phyloP scores from a whole-genome alignment of 75 land plant species.

The Picea glauca region DNA sequence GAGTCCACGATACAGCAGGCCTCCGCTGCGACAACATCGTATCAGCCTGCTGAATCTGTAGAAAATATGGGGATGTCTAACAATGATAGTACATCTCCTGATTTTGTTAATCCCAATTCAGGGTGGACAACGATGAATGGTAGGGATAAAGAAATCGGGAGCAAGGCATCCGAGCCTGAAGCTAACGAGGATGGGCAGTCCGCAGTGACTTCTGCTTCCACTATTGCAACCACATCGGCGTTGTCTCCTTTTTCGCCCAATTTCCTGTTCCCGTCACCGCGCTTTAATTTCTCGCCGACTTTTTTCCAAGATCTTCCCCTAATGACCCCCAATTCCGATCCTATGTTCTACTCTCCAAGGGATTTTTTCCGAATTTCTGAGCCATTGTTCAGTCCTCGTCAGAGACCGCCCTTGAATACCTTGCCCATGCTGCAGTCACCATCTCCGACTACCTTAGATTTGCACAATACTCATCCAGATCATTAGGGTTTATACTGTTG shows the following conservation, averaged over 20 bases:
- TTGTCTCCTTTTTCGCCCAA: not conserved
- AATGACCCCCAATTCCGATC: conserved; percentile 1
- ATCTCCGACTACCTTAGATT: not conserved
- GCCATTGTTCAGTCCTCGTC: not conserved
- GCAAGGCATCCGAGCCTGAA: no score
- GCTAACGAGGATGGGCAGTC: no score
- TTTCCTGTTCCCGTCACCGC: not conserved
- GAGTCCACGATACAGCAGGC: no score
- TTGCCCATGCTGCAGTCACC: not conserved
- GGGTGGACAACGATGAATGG: no score
- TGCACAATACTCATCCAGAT: not conserved
- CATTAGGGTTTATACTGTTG: not conserved
- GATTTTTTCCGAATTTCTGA: not conserved
- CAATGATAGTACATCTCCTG: no score
- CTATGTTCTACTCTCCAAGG: not conserved
- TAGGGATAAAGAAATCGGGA: no score
- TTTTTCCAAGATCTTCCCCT: conserved; percentile 4
- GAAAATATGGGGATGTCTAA: no score
- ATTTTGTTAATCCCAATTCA: no score
- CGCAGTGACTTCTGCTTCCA: no score
- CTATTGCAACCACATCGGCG: no score
- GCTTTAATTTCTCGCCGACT: not conserved
- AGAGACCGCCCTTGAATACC: not conserved
- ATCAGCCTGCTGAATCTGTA: no score
- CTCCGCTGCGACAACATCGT: no score